Conservation (phyloP, 176 grass and related monocot species). For the Lolium perenne region DNA sequence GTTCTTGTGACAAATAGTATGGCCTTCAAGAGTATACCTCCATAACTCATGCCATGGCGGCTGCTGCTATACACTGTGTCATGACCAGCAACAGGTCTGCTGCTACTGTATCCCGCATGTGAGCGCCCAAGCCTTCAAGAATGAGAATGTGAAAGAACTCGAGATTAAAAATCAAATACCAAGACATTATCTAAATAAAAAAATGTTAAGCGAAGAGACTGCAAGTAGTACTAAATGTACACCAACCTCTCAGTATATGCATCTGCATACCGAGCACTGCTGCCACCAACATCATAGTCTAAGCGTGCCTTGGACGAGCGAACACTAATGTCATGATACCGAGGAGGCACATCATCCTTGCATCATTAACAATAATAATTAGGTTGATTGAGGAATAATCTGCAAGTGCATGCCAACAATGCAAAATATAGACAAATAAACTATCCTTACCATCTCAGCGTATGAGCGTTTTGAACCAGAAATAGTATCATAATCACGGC, state of each 20-base stretch:
- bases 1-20: conserved; percentile 28
- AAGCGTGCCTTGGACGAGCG: conserved; percentile 65
- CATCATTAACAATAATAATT: conserved; percentile 30
- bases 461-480: conserved; percentile 84
- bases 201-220: conserved; percentile 12
- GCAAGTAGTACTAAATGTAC: conserved; percentile 37
- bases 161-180: conserved; percentile 20
- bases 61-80: conserved; percentile 69
- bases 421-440: conserved; percentile 5
- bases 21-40: conserved; percentile 57
- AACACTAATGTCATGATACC: conserved; percentile 68
- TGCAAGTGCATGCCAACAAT: conserved; percentile 3
- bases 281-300: conserved; percentile 69
- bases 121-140: conserved; percentile 69
- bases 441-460: conserved; percentile 58
- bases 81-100: conserved; percentile 62
- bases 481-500: conserved; percentile 70
- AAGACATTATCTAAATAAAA: neutral
- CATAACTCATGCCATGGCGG: conserved; percentile 74
- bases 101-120: conserved; percentile 62
- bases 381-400: conserved; percentile 24
- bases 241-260: conserved; percentile 73
- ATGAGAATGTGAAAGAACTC: conserved; percentile 20
- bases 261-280: conserved; percentile 68
- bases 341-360: conserved; percentile 71